Base-by-base conservation (phyloP, 768 basidiomycete genomes). In the Kwoniella botswanensis region DNA sequence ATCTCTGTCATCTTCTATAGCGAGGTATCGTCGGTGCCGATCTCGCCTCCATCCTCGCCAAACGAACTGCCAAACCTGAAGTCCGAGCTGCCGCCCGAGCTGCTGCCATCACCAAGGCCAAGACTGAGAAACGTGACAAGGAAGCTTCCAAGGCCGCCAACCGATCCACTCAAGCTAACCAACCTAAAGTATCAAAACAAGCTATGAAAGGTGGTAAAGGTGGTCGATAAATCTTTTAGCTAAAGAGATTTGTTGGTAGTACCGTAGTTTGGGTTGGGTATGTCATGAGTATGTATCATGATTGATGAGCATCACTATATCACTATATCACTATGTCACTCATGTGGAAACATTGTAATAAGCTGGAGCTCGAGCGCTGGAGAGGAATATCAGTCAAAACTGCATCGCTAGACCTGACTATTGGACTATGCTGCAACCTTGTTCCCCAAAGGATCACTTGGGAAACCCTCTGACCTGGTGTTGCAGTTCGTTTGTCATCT, bases 11-110 rank as follows among this genome's bases (percentile, higher is more conserved):
- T 43, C 21, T 17, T 26, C 26, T 26, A 87, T 91, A 96, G 87
- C 93, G 97, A 82, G 97, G 97, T 73, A 94, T 98, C 85, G 94
- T 94, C 82, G 97, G 97, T 85, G 93, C 94, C 75, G 94, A 98
- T 85, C 89, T 98, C 71, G 89, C 90, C 63, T 84, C 93, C 79
- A 98, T 98, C 85, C 88, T 90, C 65, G 95, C 95, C 76, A 92
- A 88, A 87, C 90, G 95, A 78, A 94, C 93, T 86, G 94, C 98
- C 88, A 93, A 92, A 71, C 87, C 92, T 65, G 91, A 92, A 76
- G 88, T 91, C 77, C 90, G 97, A 71, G 86, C 88, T 74, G 91
- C 93, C 80, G 89, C 90, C 80, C 89, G 94, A 74, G 84, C 92
- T 73, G 88, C 90, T 53, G 95, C 95, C 76, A 94, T 97, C 84